Percentiles rank a stretch among this genome's conserved stretches.
Conservation (phyloP, 345 rosid species). For the Geranium brycei region DNA sequence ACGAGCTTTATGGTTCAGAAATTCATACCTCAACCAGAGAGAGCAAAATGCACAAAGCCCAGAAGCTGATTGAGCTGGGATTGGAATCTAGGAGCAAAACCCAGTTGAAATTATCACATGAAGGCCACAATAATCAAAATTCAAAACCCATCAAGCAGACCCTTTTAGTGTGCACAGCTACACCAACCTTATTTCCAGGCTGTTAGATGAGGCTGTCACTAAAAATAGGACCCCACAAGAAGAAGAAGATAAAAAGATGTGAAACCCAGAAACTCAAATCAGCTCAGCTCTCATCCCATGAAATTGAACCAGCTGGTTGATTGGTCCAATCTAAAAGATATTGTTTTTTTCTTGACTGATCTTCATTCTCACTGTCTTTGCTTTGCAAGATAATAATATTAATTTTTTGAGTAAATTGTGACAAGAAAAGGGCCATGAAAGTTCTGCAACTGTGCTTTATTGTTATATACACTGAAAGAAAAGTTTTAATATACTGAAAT, state of each 20-base stretch:
- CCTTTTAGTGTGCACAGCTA: constrained; percentile 22
- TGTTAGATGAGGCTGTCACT: constrained; percentile 69
- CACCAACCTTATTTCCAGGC: constrained; percentile 68
- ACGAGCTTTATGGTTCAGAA: not conserved
- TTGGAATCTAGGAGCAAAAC: constrained; percentile 9
- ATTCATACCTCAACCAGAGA: constrained; percentile 20
- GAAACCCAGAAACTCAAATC: not conserved
- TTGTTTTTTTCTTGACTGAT: not conserved
- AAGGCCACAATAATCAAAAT: constrained; percentile 8
- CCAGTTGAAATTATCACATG: constrained; percentile 17
- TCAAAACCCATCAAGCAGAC: constrained; percentile 13
- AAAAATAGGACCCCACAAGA: constrained; percentile 31
- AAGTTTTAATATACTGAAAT: not conserved
- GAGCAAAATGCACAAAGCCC: constrained; percentile 9
- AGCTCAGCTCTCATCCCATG: not conserved
- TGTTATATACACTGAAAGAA: not conserved
- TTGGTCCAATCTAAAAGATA: not conserved
- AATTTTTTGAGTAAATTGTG: not conserved
- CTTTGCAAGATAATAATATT: constrained; percentile 9
- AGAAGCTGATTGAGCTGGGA: constrained; percentile 7
- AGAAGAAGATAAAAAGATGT: not conserved
- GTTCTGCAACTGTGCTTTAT: constrained; percentile 1
- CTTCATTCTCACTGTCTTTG: constrained; percentile 6
- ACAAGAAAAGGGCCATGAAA: constrained; percentile 14
- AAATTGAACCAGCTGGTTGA: not conserved